These are phyloP conservation scores for Fremontodendron californicum DNA, from an alignment of 345 rosid genomes.

Conservation along the genomic window DNA sequence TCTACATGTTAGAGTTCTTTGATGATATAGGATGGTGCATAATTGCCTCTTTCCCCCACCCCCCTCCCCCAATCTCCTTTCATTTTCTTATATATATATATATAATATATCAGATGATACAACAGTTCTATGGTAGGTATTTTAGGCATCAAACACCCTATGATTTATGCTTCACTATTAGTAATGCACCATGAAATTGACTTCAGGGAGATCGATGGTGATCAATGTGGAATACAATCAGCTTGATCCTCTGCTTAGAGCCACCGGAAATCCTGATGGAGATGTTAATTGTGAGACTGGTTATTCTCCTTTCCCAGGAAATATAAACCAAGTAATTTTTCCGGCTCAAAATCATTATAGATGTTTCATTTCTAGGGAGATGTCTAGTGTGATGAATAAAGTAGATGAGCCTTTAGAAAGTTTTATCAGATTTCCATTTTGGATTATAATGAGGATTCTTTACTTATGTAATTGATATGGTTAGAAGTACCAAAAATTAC, in stretches of 20 bases:
- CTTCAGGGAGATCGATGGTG: conserved; percentile 86
- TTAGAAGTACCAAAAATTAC: neutral
- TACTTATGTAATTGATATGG: neutral
- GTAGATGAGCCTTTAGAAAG: neutral
- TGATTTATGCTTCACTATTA: neutral
- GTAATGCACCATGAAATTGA: conserved; percentile 11
- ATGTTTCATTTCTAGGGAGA: neutral
- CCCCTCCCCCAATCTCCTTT: neutral
- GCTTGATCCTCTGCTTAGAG: conserved; percentile 92
- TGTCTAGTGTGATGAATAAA: neutral
- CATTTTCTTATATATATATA: neutral
- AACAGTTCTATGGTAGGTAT: neutral
- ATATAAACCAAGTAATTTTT: conserved; percentile 80
- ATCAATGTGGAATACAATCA: conserved; percentile 97
- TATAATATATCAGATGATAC: neutral
- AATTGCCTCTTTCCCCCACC: neutral
- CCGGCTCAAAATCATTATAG: conserved; percentile 16
- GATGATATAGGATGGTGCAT: neutral
- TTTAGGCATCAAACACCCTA: neutral
- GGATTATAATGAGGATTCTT: neutral
- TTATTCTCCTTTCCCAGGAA: conserved; percentile 93
- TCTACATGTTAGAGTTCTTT: neutral
- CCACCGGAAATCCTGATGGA: conserved; percentile 77
- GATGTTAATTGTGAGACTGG: conserved; percentile 90
- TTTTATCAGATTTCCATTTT: neutral